A percentile compares a stretch with the other conserved stretches of the same genome.
phyloP scores from a whole-genome alignment of 148 eudicot genomes.

The Polygonum aviculare region DNA sequence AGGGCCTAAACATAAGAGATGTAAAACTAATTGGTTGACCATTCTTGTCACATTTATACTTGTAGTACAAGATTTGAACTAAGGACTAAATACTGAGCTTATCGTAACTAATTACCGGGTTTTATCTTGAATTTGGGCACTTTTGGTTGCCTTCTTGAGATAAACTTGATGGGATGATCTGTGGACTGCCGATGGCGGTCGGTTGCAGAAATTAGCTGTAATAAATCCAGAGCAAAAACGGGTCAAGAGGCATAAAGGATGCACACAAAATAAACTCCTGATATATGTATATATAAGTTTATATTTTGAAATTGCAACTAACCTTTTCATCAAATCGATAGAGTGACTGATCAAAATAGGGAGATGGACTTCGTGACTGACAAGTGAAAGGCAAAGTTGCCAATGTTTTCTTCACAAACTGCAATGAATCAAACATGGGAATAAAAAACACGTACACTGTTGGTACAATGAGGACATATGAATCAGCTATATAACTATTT shows the following conservation, averaged over 20 bases:
- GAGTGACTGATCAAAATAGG: conserved; percentile 94
- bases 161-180: conserved; percentile 94
- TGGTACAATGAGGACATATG: neutral
- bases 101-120: conserved; percentile 42
- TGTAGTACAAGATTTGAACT: neutral
- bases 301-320: conserved; percentile 11
- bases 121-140: conserved; percentile 81
- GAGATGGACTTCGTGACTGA: conserved; percentile 95
- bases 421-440: conserved; percentile 10
- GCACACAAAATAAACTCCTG: neutral
- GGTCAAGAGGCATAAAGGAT: neutral
- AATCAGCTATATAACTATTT: neutral
- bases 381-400: conserved; percentile 66
- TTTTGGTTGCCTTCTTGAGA: conserved; percentile 68
- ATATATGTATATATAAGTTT: neutral
- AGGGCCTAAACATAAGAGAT: conserved; percentile 39
- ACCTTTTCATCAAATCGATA: conserved; percentile 98
- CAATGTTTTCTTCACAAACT: conserved; percentile 95
- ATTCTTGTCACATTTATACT: neutral
- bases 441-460: neutral
- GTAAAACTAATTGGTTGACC: conserved; percentile 1
- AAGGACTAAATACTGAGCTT: neutral
- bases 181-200: conserved; percentile 91
- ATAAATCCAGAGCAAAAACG: neutral
- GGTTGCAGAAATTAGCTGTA: conserved; percentile 88